Evolutionary conservation across 1,284 basidiomycete species (phyloP), one percentile per base, ranked within the genome.

Genomic region (Irpex sp.): DNA sequence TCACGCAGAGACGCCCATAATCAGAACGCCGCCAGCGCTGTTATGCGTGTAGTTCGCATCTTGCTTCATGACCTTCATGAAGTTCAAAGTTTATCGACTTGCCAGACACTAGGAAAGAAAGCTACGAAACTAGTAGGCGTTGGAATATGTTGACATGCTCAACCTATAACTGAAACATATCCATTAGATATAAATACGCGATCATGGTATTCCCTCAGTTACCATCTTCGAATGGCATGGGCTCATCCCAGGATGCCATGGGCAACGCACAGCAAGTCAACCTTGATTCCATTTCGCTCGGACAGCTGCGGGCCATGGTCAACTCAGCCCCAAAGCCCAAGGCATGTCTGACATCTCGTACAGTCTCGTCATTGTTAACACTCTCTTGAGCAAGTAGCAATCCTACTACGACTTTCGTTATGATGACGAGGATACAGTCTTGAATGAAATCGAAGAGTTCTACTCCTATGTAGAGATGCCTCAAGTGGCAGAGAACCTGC

Each of bases 391-490:
- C 71, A 68, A 70, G 71, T 79, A 93, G 92, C 87, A 92, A 86
- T 88, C 86, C 38, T 87, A 86, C 70, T 96, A 92, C 75, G 93
- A 95, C 79, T 96, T 93, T 76, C 86, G 89, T 65, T 97, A 97
- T 74, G 93, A 96, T 69, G 97, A 99, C 74, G 93, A 97, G 71
- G 95, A 98, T 76, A 93, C 92, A 15, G 87, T 98, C 54, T 90
- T 96, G 82, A 93, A 94, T 70, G 97, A 98, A 76, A 91, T 99
- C 56, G 93, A 98, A 67, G 97, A 99, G 77, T 98, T 99, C 78
- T 99, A 97, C 78, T 95, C 95, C 31, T 99, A 98, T 78, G 90
- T 97, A 63, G 97, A 99, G 79, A 94, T 96, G 82, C 88, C 91
- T 0, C 92, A 96, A 74, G 88, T 96, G 13, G 86, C 88, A 2